Evolutionary conservation across 2,329 filamentous ascomycete genomes (phyloP).

Genomic region (Colletotrichum limetticola): DNA sequence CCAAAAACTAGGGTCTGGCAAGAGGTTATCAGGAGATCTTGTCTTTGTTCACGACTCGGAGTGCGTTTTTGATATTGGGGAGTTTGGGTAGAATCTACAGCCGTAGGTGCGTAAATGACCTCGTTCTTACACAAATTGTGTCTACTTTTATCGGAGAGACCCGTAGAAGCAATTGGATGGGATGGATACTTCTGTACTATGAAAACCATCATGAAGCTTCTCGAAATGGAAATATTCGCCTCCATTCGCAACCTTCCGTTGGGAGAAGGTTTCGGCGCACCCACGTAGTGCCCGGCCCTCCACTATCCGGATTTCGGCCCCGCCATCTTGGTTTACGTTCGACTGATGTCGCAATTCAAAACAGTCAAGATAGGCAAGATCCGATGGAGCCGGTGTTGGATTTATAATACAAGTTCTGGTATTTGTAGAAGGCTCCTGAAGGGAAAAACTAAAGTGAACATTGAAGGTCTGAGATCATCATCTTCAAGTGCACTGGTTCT

Average conservation of each 20-base stretch:
- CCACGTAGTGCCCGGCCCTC: neutral
- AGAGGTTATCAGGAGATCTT: neutral
- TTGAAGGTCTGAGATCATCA: too few relatives aligned
- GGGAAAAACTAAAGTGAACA: too few relatives aligned
- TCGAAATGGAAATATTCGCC: neutral
- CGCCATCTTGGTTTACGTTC: neutral
- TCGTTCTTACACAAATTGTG: too few relatives aligned
- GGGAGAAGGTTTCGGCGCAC: neutral
- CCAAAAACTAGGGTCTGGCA: neutral
- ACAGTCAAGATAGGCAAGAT: too few relatives aligned
- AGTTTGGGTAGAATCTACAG: neutral
- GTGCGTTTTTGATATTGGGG: neutral
- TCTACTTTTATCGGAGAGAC: too few relatives aligned
- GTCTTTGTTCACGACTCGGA: neutral
- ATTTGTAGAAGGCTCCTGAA: too few relatives aligned
- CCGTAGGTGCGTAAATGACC: neutral
- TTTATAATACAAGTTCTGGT: too few relatives aligned
- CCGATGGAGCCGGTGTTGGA: too few relatives aligned
- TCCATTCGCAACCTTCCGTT: neutral
- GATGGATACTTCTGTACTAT: too few relatives aligned
- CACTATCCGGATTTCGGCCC: constrained; percentile 18
- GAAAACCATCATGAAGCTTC: too few relatives aligned
- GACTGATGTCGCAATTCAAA: neutral
- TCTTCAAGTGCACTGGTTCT: neutral
- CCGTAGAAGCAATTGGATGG: too few relatives aligned